Evolutionary conservation across 139 green algal genomes (phyloP).

Genomic region (Volvox reticuliferus): DNA sequence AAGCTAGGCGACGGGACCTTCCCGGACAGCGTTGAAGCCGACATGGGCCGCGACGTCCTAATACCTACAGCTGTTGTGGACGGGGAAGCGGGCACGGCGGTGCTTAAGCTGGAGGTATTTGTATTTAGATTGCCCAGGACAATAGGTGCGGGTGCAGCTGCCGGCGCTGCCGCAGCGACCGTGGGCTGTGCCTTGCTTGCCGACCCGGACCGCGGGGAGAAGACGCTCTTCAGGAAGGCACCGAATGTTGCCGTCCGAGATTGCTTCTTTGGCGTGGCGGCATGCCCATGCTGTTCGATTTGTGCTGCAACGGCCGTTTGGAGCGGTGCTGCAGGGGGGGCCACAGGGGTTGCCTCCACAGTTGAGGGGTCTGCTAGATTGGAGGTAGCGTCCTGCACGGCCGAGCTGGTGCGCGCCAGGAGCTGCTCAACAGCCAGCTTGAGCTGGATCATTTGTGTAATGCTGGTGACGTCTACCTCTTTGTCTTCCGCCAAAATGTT

Average conservation of each 20-base stretch:
- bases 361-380: background rate
- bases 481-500: slow-evolving; percentile 39
- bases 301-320: background rate
- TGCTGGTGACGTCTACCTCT: slow-evolving; percentile 32
- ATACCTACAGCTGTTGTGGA: background rate
- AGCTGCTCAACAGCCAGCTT: slow-evolving; percentile 38
- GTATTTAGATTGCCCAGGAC: no score
- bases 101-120: no score
- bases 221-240: slow-evolving; percentile 23
- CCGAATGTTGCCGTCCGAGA: slow-evolving; percentile 10
- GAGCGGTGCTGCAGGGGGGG: background rate
- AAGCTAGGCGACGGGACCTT: background rate
- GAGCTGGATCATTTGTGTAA: slow-evolving; percentile 37
- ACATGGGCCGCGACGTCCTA: background rate
- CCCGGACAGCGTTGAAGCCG: background rate
- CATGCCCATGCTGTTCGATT: background rate
- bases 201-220: background rate
- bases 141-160: no score
- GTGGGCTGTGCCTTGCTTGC: background rate
- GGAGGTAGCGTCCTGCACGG: background rate
- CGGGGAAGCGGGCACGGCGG: background rate
- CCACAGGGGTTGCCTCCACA: background rate
- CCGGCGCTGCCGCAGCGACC: background rate
- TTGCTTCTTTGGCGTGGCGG: slow-evolving; percentile 4
- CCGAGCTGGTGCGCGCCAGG: slow-evolving; percentile 14